These are phyloP conservation scores for Auricularia cornea DNA, from an alignment of 768 basidiomycete genomes.

Conservation along the genomic window DNA sequence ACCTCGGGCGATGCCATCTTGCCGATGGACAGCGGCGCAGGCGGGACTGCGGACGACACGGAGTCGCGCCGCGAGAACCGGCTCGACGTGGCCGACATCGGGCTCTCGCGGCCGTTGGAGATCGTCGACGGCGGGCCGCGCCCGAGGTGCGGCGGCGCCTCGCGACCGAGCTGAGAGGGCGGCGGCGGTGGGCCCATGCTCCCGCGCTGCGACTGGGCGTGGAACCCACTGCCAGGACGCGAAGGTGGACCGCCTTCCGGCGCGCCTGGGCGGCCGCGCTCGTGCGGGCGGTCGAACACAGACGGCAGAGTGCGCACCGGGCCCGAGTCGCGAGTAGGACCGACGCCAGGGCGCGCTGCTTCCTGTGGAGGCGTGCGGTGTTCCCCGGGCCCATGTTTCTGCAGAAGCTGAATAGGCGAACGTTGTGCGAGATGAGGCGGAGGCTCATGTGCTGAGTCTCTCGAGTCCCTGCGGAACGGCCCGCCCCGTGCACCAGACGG, in stretches of 20 bases:
- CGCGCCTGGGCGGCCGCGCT: not conserved
- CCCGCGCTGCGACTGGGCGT: not conserved
- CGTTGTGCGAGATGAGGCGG: not conserved
- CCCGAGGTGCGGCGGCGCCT: not conserved
- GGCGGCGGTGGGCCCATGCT: conserved; percentile 2
- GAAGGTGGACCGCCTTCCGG: not conserved
- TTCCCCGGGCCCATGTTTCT: not conserved
- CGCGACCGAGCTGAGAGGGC: not conserved
- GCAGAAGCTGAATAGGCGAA: not conserved
- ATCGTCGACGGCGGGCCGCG: not conserved
- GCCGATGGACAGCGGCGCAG: not conserved
- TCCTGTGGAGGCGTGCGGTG: not conserved
- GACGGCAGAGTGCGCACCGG: not conserved
- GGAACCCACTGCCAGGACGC: not conserved
- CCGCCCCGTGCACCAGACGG: conserved; percentile 3
- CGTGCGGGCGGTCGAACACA: not conserved
- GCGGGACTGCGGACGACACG: not conserved
- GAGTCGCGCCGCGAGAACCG: not conserved
- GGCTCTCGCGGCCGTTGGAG: not conserved
- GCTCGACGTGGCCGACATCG: not conserved
- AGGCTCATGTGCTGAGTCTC: not conserved
- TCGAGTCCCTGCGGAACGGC: not conserved
- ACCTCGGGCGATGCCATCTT: not conserved
- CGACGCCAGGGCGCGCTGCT: not conserved
- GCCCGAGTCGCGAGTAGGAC: too few relatives aligned